phyloP scores from a whole-genome alignment of 1,284 basidiomycete genomes.

The Singerocomus inundabilis region DNA sequence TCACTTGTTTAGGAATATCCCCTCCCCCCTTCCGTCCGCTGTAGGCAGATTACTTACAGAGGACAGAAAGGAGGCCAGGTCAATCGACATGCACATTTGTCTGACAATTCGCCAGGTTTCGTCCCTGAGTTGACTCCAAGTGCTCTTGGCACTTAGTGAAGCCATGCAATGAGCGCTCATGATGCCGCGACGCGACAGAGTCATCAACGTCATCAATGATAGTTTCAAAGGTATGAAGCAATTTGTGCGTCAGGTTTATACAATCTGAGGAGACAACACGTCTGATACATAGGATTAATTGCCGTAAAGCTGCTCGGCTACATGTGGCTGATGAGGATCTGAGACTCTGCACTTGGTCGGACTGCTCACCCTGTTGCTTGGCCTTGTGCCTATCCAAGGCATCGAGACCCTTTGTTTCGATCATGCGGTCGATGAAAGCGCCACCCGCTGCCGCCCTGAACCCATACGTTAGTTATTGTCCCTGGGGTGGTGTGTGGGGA shows the following conservation, averaged over 20 bases:
- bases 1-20: not conserved
- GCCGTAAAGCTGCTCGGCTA: conserved; percentile 7
- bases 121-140: not conserved
- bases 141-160: too few species aligned
- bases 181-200: not conserved
- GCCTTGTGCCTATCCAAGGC: conserved; percentile 35
- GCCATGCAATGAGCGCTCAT: not conserved
- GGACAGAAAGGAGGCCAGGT: conserved; percentile 21
- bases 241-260: not conserved
- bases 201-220: not conserved
- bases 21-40: conserved; percentile 27
- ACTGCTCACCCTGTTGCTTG: conserved; percentile 32
- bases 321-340: not conserved
- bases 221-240: conserved; percentile 10
- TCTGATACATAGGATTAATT: conserved; percentile 1
- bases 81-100: not conserved
- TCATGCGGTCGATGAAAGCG: conserved; percentile 43
- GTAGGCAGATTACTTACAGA: conserved; percentile 21
- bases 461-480: not conserved
- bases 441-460: conserved; percentile 36
- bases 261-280: not conserved
- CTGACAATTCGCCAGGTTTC: not conserved
- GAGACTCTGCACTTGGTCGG: accelerated
- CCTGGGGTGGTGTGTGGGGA: not conserved
- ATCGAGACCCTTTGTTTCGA: conserved; percentile 55